These are phyloP conservation scores for Thelonectria rubi DNA, from an alignment of 2,329 filamentous ascomycete genomes.

Conservation along the genomic window DNA sequence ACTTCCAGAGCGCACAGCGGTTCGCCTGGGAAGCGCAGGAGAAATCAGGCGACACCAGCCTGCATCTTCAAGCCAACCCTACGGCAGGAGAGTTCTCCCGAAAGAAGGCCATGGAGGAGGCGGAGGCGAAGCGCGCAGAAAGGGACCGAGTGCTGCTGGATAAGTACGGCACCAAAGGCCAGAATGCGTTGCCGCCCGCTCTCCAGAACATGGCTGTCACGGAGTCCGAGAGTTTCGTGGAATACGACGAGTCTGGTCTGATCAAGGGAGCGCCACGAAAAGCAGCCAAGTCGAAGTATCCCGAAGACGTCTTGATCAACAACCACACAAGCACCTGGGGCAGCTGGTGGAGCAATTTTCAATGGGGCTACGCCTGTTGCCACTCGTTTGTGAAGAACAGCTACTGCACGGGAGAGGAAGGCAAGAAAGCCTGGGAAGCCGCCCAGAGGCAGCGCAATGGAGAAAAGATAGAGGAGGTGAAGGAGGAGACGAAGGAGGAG, in stretches of 20 bases:
- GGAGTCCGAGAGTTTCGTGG: conserved; percentile 87
- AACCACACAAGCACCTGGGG: conserved; percentile 96
- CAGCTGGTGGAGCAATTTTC: conserved; percentile 95
- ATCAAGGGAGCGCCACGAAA: conserved; percentile 88
- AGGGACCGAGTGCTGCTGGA: conserved; percentile 76
- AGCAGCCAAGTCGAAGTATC: conserved; percentile 86
- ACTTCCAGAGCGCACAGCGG: conserved; percentile 87
- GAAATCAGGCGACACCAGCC: conserved; percentile 76
- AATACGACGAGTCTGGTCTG: conserved; percentile 90
- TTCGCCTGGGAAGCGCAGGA: conserved; percentile 98
- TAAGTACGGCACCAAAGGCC: conserved; percentile 80
- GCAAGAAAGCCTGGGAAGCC: conserved; percentile 81
- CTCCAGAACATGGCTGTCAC: conserved; percentile 74
- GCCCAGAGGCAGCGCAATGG: conserved; percentile 70
- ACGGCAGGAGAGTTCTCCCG: conserved; percentile 88
- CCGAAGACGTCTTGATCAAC: conserved; percentile 86
- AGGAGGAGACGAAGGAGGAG: conserved; percentile 40
- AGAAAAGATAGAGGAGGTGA: conserved; percentile 41
- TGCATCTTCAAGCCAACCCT: conserved; percentile 95
- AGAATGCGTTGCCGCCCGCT: conserved; percentile 64
- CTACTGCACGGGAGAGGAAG: conserved; percentile 94
- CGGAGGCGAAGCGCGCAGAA: conserved; percentile 72
- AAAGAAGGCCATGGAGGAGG: conserved; percentile 81
- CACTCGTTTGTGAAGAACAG: conserved; percentile 95
- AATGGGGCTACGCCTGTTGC: conserved; percentile 97